Base-by-base conservation (phyloP, 805 yeast genomes). In the Spencermartinsiella europaea region DNA sequence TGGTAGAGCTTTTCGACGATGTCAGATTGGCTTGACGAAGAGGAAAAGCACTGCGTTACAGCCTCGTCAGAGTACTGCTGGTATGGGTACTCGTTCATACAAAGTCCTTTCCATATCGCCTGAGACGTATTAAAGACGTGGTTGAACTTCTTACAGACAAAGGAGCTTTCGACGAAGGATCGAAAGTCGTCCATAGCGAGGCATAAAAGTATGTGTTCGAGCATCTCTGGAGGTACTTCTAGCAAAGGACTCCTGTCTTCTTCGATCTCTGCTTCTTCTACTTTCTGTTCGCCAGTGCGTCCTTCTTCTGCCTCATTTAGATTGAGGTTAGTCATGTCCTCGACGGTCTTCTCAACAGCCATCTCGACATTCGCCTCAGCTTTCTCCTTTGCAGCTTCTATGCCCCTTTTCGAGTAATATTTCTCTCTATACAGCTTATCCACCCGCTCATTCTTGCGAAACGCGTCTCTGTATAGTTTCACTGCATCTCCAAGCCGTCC, bases 401-500 rank as follows among this genome's bases (percentile, higher is more conserved):
- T 46, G 15, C 38, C 45, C 37, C 45, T 53, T 31, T 38, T 22
- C 7, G 62, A 55, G 41, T 56, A 60, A 38, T 60, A 59, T 53
- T 59, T 60, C 51, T 76, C 73, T 42, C 95, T 71, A 62, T 87
- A 87, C 19, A 77, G 63, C 40, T 75, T 66, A 59, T 89, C 96
- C 3, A 89, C 89, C 46, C 73, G 73, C 12, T 65, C 70, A 52
- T 75, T 56, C 46, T 80, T 63, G 55, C 75, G 79, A 61, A 81
- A 75, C 2, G 96, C 95, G 51, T 74, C 72, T 51, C 95, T 70
- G 64, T 89, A 89, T 53, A 67, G 74, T 41, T 70, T 76, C 21
- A 86, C 79, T 1, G 96, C 96, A 57, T 88, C 95, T n/a, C 85
- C 74, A 78, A 88, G 73, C 50, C 79, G 70, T 0, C 96, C 96